A percentile compares a stretch with the other conserved stretches of the same genome.
phyloP scores from a whole-genome alignment of 768 basidiomycete species.

The Tulasnella sp. region DNA sequence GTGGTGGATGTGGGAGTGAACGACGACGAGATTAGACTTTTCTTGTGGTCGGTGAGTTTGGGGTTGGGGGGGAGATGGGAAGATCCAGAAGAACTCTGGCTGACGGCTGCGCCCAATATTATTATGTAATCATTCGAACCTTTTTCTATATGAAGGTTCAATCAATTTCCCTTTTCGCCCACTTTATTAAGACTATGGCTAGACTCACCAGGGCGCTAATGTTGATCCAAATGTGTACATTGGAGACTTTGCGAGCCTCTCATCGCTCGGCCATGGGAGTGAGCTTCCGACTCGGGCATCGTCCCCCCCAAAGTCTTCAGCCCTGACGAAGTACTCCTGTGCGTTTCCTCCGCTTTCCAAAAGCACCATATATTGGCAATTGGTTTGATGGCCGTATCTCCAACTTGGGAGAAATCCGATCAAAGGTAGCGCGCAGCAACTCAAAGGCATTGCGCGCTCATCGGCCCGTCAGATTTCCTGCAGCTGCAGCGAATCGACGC shows the following conservation, averaged over 20 bases:
- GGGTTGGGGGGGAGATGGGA: neutral
- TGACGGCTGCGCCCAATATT: neutral
- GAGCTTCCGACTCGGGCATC: no score
- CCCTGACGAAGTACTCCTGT: no score
- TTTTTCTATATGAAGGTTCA: neutral
- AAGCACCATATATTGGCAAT: neutral
- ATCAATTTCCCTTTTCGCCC: neutral
- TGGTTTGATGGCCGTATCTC: neutral
- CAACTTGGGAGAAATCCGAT: neutral
- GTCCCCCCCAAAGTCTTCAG: no score
- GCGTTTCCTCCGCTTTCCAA: neutral
- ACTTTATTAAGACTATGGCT: neutral
- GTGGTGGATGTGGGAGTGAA: neutral
- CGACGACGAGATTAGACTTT: neutral
- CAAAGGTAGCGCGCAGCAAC: neutral
- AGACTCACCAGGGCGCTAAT: neutral
- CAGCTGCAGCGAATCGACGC: neutral
- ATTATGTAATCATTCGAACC: neutral
- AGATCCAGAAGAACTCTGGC: neutral
- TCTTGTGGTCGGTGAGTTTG: neutral
- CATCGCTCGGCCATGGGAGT: no score
- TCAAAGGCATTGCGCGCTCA: no score
- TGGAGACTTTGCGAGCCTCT: neutral
- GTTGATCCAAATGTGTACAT: neutral
- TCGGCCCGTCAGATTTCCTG: neutral